Evolutionary conservation across 2,329 filamentous ascomycete genomes (phyloP).

Genomic region (Sclerotinia sclerotiorum): DNA sequence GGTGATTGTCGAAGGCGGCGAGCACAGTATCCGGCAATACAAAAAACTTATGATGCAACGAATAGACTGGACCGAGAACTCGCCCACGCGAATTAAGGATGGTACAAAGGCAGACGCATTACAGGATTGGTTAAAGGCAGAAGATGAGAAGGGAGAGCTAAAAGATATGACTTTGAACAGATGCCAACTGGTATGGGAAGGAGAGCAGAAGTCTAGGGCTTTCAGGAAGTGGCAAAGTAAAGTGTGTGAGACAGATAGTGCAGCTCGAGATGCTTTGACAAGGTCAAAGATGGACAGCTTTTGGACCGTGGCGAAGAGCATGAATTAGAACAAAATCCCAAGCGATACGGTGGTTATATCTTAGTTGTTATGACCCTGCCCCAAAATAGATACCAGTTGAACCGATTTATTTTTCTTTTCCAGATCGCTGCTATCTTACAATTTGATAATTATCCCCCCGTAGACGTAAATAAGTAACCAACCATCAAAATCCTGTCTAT

Average conservation of each 20-base stretch:
- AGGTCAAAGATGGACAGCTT: constrained; percentile 92
- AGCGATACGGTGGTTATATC: neutral
- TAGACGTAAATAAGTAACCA: neutral
- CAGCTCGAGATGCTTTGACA: constrained; percentile 77
- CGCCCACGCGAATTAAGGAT: constrained; percentile 62
- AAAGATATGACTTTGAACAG: constrained; percentile 82
- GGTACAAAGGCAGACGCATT: constrained; percentile 62
- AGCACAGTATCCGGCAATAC: constrained; percentile 79
- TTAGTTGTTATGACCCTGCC: neutral
- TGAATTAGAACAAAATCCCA: constrained; percentile 32
- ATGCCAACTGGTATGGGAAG: constrained; percentile 85
- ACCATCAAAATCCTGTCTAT: constrained; percentile 12
- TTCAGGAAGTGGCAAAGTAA: constrained; percentile 89
- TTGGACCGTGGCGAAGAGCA: constrained; percentile 82
- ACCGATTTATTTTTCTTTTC: constrained; percentile 10
- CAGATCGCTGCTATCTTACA: constrained; percentile 12
- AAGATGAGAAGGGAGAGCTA: constrained; percentile 73
- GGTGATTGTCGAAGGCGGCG: constrained; percentile 87
- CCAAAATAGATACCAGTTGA: constrained; percentile 15
- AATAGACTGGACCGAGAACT: constrained; percentile 93
- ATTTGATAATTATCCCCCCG: neutral
- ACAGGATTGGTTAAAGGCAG: constrained; percentile 74
- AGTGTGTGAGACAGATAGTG: constrained; percentile 88
- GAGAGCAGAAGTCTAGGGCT: constrained; percentile 73
- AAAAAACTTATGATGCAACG: constrained; percentile 92